A percentile compares a stretch with the other conserved stretches of the same genome.
These are phyloP conservation scores for Trichoderma hamatum DNA, from an alignment of 2,329 filamentous ascomycete species.

Conservation along the genomic window DNA sequence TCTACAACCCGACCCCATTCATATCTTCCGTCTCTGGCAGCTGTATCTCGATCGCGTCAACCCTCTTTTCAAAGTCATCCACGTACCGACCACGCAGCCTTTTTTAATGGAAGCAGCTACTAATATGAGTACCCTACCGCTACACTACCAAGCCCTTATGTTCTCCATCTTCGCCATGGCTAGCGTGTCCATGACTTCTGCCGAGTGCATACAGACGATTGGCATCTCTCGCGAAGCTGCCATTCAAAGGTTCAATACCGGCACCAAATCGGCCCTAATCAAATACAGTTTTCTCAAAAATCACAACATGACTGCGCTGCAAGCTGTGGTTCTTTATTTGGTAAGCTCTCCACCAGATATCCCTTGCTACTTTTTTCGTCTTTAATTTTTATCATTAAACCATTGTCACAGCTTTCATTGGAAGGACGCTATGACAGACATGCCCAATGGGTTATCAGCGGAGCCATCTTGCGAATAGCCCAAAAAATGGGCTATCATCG, in stretches of 20 bases:
- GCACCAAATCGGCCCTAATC: slow-evolving; percentile 54
- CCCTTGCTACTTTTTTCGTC: neutral
- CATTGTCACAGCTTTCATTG: slow-evolving; percentile 51
- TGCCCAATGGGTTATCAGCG: slow-evolving; percentile 63
- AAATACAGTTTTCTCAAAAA: slow-evolving; percentile 61
- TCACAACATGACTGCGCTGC: slow-evolving; percentile 60
- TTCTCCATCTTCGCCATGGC: slow-evolving; percentile 69
- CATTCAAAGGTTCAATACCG: slow-evolving; percentile 55
- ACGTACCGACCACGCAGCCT: slow-evolving; percentile 69
- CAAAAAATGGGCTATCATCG: slow-evolving; percentile 69
- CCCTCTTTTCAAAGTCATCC: slow-evolving; percentile 71
- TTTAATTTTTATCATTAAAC: slow-evolving; percentile 27
- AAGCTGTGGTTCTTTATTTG: slow-evolving; percentile 61
- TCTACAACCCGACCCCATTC: slow-evolving; percentile 65
- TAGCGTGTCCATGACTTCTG: slow-evolving; percentile 56
- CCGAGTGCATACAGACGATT: slow-evolving; percentile 59
- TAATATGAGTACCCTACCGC: slow-evolving; percentile 57
- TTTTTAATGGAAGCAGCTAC: slow-evolving; percentile 65
- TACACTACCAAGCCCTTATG: slow-evolving; percentile 63
- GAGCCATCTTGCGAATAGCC: slow-evolving; percentile 64
- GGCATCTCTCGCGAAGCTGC: slow-evolving; percentile 54
- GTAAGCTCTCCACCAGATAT: slow-evolving; percentile 40
- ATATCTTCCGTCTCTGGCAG: slow-evolving; percentile 75
- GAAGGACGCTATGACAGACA: slow-evolving; percentile 62
- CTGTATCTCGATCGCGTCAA: slow-evolving; percentile 74